These are phyloP conservation scores for Sporothrix euskadiensis DNA, from an alignment of 2,329 filamentous ascomycete genomes.

Conservation along the genomic window DNA sequence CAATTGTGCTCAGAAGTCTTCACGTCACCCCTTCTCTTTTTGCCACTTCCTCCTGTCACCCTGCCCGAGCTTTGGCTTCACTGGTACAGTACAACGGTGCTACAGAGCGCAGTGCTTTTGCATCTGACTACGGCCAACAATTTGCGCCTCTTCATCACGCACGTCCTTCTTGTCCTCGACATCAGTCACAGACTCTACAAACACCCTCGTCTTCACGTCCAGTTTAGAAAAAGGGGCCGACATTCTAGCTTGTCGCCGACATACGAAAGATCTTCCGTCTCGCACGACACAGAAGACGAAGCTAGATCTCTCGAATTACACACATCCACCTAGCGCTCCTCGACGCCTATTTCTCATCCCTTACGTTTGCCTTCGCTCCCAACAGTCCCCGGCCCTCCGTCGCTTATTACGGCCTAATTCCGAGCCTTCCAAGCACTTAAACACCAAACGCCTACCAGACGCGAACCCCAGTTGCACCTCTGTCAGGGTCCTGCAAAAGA, in stretches of 20 bases:
- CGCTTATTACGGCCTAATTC: constrained; percentile 23
- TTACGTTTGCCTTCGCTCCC: not conserved
- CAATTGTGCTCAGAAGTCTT: not conserved
- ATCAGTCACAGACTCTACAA: not conserved
- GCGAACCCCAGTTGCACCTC: not conserved
- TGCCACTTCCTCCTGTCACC: not conserved
- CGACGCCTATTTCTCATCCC: constrained; percentile 11
- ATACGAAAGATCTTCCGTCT: not conserved
- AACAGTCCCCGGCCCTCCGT: constrained; percentile 4
- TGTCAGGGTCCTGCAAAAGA: constrained; percentile 5
- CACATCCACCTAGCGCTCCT: not conserved
- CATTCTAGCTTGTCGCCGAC: not conserved
- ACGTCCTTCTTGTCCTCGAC: not conserved
- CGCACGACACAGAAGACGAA: not conserved
- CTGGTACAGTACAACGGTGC: not conserved
- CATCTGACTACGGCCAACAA: constrained; percentile 8
- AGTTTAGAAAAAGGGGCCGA: not conserved
- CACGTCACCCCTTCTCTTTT: not conserved
- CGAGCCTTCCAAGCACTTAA: constrained; percentile 1
- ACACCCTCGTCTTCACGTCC: not conserved
- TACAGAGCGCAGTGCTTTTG: constrained; percentile 12
- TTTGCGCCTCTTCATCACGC: not conserved
- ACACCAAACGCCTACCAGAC: not conserved
- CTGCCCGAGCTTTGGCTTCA: not conserved
- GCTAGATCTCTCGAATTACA: constrained; percentile 20